Base-by-base conservation (phyloP, 768 basidiomycete genomes). In the Lentinula lateritia region DNA sequence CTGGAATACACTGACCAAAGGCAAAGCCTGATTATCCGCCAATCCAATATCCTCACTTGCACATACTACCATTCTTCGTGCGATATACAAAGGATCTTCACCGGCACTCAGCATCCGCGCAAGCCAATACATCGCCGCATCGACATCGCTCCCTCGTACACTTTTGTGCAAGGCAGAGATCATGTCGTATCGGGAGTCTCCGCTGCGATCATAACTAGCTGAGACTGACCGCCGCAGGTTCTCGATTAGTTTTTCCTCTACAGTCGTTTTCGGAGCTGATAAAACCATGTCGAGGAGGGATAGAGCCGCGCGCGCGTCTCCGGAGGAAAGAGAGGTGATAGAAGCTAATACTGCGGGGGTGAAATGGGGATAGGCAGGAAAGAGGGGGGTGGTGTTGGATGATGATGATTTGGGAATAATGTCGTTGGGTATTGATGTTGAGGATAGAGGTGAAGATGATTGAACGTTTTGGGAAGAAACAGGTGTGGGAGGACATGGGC, bases 41-140 rank as follows among this genome's bases (percentile, higher is more conserved):
- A 92, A 74, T 0, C 93, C 92, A 43, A 95, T 83, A 68, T 95
- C 93, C 71, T 95, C 93, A 64, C 89, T 90, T 2, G 93, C 92
- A 65, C 89, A 86, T 6, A 92, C 89, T 4, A 89, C 78, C 77
- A 92, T 82, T 58, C 90, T 78, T 39, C 90, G 78, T 6, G 85
- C 87, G 61, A 93, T 81, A 66, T 83, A 94, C 52, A 92, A 66
- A 3, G 92, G 89, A 71, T 94, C 92, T 70, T 93, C 92, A 18
- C 91, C 92, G 32, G 83, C 87, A 39, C 77, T 81, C 38, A 93
- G 76, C 92, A 93, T 93, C 54, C 90, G 82, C 9, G 92, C 91
- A 20, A 95, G 78, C 91, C 92, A 95, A 70, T 94, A 95, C 77
- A 93, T 74, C 6, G 92, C 92, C 0, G 91, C 93, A 66, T 80